phyloP scores from a whole-genome alignment of 805 yeast species.

The Suhomyces kilbournensis region DNA sequence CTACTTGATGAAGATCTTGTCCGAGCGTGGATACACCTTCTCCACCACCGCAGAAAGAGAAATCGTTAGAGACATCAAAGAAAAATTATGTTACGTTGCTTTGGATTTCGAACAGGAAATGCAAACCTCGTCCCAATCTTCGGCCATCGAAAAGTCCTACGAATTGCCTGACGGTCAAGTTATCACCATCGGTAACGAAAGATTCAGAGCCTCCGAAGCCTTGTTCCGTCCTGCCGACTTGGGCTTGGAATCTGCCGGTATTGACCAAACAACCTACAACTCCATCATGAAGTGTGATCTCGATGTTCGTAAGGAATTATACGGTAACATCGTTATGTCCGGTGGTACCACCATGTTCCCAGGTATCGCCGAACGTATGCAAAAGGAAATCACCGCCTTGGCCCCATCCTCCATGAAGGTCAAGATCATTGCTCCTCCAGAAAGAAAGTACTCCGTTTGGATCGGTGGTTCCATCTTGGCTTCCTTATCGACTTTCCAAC shows the following conservation, averaged over 20 bases:
- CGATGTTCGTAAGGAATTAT: constrained; percentile 97
- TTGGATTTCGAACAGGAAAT: constrained; percentile 98
- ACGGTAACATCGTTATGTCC: constrained; percentile 99
- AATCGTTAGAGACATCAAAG: constrained; percentile 92
- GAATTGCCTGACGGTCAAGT: constrained; percentile 99
- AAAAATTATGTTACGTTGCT: constrained; percentile 98
- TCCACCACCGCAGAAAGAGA: constrained; percentile 99
- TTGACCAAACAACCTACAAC: constrained; percentile 95
- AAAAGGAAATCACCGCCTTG: constrained; percentile 98
- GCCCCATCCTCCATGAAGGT: constrained; percentile 99
- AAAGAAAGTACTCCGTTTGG: constrained; percentile 99
- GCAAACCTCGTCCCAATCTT: constrained; percentile 98
- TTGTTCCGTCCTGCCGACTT: constrained; percentile 96
- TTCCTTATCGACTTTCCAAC: constrained; percentile 98
- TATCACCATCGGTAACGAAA: constrained; percentile 98
- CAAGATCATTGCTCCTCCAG: constrained; percentile 99
- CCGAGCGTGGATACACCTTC: constrained; percentile 99
- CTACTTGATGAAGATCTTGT: constrained; percentile 95
- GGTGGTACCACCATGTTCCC: constrained; percentile 99
- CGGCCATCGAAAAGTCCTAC: constrained; percentile 97
- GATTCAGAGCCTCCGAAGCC: constrained; percentile 99
- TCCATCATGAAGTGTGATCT: constrained; percentile 98
- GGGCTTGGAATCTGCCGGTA: constrained; percentile 94
- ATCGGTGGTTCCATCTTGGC: constrained; percentile 99
- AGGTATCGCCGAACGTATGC: constrained; percentile 99